These are phyloP conservation scores for Candida pseudofarinosa DNA, from an alignment of 805 yeast species.

Conservation along the genomic window DNA sequence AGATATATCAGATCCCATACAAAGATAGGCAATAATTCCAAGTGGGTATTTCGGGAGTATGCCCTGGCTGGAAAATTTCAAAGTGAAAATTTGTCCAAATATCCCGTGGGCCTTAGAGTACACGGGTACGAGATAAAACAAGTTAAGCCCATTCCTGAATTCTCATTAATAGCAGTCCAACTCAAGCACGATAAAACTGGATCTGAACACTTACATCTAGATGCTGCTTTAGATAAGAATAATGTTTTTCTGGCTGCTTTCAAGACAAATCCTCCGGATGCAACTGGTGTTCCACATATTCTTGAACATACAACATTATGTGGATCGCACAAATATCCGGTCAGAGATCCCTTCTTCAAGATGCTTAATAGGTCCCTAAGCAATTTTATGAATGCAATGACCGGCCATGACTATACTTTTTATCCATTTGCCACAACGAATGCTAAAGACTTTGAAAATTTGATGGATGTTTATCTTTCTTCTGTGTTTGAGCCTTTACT, in stretches of 20 bases:
- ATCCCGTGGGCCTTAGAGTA: conserved; percentile 58
- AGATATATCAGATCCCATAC: neutral
- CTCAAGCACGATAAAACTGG: conserved; percentile 67
- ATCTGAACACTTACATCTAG: conserved; percentile 80
- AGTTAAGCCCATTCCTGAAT: conserved; percentile 72
- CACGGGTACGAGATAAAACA: conserved; percentile 68
- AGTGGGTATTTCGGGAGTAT: neutral
- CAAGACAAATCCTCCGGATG: conserved; percentile 91
- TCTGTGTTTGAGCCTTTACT: conserved; percentile 81
- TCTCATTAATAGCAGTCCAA: conserved; percentile 74
- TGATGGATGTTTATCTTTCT: conserved; percentile 84
- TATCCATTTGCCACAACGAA: conserved; percentile 97
- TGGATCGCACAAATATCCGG: conserved; percentile 89
- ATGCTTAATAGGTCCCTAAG: conserved; percentile 94
- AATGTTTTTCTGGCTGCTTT: conserved; percentile 87
- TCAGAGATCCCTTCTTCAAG: conserved; percentile 95
- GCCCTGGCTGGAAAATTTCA: neutral
- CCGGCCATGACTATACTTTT: conserved; percentile 93
- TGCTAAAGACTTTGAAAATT: conserved; percentile 69
- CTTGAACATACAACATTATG: conserved; percentile 94
- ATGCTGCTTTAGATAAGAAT: conserved; percentile 70
- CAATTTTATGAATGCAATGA: conserved; percentile 98
- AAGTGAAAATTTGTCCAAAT: conserved; percentile 27
- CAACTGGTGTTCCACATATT: conserved; percentile 95
- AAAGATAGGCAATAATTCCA: neutral